These are phyloP conservation scores for Mariannaea elegans DNA, from an alignment of 2,329 filamentous ascomycete genomes.

Conservation along the genomic window DNA sequence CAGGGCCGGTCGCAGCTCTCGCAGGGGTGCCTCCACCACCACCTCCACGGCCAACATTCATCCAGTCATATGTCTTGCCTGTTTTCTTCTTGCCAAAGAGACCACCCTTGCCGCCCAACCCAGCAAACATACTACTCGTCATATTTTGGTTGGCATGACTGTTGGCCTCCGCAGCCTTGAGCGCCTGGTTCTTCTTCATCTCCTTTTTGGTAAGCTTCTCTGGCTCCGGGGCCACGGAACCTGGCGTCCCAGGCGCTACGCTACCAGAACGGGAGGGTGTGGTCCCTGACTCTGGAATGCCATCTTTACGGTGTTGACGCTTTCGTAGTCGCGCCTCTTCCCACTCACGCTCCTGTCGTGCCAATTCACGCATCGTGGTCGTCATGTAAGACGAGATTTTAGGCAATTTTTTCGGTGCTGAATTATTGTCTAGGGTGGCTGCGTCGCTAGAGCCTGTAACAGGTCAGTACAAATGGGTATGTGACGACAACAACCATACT, in stretches of 20 bases:
- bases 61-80: constrained; percentile 78
- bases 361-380: constrained; percentile 67
- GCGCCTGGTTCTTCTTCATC: constrained; percentile 76
- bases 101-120: constrained; percentile 69
- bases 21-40: constrained; percentile 64
- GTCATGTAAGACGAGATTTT: constrained; percentile 61
- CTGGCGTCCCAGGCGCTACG: constrained; percentile 68
- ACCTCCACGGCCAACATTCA: constrained; percentile 64
- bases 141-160: constrained; percentile 85
- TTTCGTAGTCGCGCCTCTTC: constrained; percentile 78
- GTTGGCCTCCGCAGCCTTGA: constrained; percentile 79
- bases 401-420: constrained; percentile 57
- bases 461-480: constrained; percentile 26
- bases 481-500: constrained; percentile 36
- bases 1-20: constrained; percentile 45
- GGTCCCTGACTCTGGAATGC: constrained; percentile 59
- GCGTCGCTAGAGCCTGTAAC: constrained; percentile 52
- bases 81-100: constrained; percentile 68
- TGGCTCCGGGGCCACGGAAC: constrained; percentile 68
- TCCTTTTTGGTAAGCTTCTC: constrained; percentile 90
- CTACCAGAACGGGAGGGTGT: constrained; percentile 63
- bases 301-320: constrained; percentile 70
- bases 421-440: constrained; percentile 47
- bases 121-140: constrained; percentile 77
- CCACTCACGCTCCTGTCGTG: constrained; percentile 71